phyloP scores from a whole-genome alignment of 202 grass and related monocot genomes.

The Panicum hallii region DNA sequence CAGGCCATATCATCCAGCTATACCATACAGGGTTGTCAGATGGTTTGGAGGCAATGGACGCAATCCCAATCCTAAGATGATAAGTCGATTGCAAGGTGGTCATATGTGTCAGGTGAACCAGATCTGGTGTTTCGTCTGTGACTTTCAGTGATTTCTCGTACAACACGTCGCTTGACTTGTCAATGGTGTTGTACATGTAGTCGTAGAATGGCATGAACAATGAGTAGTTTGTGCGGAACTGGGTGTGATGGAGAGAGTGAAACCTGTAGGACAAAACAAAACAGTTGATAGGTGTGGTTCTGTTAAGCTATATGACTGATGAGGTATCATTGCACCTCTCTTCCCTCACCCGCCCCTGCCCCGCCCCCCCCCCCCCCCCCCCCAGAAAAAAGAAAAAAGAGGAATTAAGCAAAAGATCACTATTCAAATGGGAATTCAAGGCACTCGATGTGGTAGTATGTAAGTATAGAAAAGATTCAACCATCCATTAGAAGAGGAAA shows the following conservation, averaged over 20 bases:
- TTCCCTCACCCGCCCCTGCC: no score
- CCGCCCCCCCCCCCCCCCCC: neutral
- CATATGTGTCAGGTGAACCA: conserved; percentile 73
- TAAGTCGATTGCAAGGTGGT: conserved; percentile 59
- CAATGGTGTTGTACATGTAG: conserved; percentile 68
- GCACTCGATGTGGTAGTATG: neutral
- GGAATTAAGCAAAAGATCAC: neutral
- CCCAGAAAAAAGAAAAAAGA: neutral
- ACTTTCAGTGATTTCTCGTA: conserved; percentile 65
- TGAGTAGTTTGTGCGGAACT: conserved; percentile 73
- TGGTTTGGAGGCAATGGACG: conserved; percentile 69
- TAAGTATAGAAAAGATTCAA: no score
- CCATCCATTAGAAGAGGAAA: no score
- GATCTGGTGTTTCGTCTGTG: conserved; percentile 64
- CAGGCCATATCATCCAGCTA: conserved; percentile 59
- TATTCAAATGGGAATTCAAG: conserved; percentile 17
- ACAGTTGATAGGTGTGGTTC: neutral
- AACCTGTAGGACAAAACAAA: conserved; percentile 47
- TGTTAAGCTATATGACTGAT: conserved; percentile 21
- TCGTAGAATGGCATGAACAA: conserved; percentile 87
- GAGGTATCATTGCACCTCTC: neutral
- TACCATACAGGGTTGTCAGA: conserved; percentile 53
- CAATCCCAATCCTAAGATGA: conserved; percentile 68
- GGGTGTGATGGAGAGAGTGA: conserved; percentile 80
- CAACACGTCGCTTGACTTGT: conserved; percentile 60